Percentiles rank a stretch among this genome's conserved stretches.
Evolutionary conservation across 306 rosid genomes (phyloP).

Genomic region (Urtica urens): DNA sequence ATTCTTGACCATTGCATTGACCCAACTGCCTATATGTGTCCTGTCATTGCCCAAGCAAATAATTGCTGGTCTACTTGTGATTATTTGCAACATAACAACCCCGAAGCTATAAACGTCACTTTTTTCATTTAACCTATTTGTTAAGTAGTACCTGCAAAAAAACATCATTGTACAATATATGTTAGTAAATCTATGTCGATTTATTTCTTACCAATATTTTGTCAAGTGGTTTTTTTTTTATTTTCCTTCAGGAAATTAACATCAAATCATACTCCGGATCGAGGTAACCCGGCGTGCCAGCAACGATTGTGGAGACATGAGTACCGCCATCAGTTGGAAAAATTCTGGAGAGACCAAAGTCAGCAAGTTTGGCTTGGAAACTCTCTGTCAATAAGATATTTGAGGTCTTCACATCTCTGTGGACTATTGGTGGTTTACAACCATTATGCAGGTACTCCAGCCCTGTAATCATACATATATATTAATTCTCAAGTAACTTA

Average conservation of each 20-base stretch:
- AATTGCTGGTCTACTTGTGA: constrained; percentile 20
- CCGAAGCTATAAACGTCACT: constrained; percentile 29
- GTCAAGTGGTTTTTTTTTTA: background rate
- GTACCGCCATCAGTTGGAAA: constrained; percentile 18
- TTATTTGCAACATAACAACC: constrained; percentile 20
- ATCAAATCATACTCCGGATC: constrained; percentile 18
- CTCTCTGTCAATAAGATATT: constrained; percentile 26
- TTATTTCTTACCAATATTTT: too few relatives aligned
- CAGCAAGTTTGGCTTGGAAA: constrained; percentile 30
- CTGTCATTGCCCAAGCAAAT: background rate
- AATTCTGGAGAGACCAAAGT: constrained; percentile 28
- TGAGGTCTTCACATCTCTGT: constrained; percentile 27
- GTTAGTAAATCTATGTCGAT: background rate
- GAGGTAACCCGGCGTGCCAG: constrained; percentile 26
- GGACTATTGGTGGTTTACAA: constrained; percentile 27
- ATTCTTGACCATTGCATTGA: constrained; percentile 8
- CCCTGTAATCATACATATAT: constrained; percentile 5
- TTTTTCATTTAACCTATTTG: constrained; percentile 17
- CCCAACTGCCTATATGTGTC: constrained; percentile 16
- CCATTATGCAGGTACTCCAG: constrained; percentile 35
- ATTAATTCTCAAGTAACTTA: background rate
- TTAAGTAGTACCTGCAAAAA: constrained; percentile 12
- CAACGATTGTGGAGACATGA: constrained; percentile 16
- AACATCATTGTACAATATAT: background rate
- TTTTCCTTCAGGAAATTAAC: too few relatives aligned